Conservation (phyloP, 345 rosid species). For the Cardamine occulta region DNA sequence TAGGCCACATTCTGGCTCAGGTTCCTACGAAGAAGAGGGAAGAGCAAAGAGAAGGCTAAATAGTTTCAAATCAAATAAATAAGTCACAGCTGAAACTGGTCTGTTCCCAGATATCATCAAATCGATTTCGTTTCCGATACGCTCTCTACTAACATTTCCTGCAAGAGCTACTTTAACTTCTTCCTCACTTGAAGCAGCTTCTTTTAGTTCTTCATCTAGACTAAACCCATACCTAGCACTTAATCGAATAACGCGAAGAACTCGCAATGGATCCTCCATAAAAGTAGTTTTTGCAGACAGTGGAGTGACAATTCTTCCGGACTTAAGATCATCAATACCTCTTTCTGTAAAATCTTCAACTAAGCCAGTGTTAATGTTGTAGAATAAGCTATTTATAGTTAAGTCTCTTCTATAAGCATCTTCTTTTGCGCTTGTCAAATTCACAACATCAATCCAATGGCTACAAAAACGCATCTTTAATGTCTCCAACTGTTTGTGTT, state of each 20-base stretch:
- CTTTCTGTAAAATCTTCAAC: conserved; percentile 78
- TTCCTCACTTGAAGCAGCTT: conserved; percentile 49
- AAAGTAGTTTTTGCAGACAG: conserved; percentile 50
- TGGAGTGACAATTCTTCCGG: conserved; percentile 77
- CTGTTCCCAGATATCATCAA: conserved; percentile 69
- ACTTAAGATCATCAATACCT: conserved; percentile 74
- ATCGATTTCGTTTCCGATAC: conserved; percentile 75
- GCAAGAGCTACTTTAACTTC: conserved; percentile 73
- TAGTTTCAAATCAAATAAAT: conserved; percentile 56
- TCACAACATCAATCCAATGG: conserved; percentile 84
- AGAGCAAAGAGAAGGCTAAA: conserved; percentile 60
- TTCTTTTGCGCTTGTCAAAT: conserved; percentile 76
- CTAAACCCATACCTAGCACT: neutral
- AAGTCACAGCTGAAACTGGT: conserved; percentile 62
- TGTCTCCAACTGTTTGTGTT: conserved; percentile 66
- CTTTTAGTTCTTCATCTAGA: neutral
- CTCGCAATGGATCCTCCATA: conserved; percentile 86
- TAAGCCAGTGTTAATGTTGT: conserved; percentile 60
- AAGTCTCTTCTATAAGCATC: conserved; percentile 81
- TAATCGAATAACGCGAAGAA: conserved; percentile 71
- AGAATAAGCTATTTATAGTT: conserved; percentile 85
- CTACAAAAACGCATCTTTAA: conserved; percentile 75
- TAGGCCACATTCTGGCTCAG: no score
- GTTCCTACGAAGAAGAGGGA: no score
- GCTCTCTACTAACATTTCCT: conserved; percentile 77